These are phyloP conservation scores for Fusarium tanahbumbuense DNA, from an alignment of 2,329 filamentous ascomycete genomes.

Conservation along the genomic window DNA sequence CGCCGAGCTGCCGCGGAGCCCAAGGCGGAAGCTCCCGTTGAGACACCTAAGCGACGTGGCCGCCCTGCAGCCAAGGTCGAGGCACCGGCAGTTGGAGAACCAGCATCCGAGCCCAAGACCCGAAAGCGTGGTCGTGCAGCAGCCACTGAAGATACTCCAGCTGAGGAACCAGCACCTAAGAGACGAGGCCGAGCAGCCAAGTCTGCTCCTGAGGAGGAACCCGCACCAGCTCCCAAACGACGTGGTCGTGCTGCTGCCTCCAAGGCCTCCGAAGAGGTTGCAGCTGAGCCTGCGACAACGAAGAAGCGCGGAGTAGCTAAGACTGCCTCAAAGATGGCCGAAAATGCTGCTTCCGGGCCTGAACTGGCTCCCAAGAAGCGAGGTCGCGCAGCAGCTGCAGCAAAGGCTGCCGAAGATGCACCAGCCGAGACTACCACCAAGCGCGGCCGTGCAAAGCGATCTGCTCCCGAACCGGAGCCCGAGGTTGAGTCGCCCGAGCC, in stretches of 20 bases:
- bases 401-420: conserved; percentile 1
- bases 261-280: conserved; percentile 8
- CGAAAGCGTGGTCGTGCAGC: conserved; percentile 38
- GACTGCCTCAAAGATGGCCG: conserved; percentile 1
- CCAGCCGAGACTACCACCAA: conserved; percentile 26
- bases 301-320: conserved; percentile 30
- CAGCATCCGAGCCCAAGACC: conserved; percentile 13
- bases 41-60: conserved; percentile 38
- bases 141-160: not conserved
- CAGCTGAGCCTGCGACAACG: conserved; percentile 6
- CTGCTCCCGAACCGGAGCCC: conserved; percentile 21
- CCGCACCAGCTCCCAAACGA: conserved; percentile 8
- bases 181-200: conserved; percentile 25
- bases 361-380: conserved; percentile 28
- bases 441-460: conserved; percentile 34
- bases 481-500: conserved; percentile 26
- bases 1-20: conserved; percentile 24
- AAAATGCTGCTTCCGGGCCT: conserved; percentile 10
- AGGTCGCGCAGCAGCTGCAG: conserved; percentile 12
- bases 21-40: not conserved
- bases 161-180: conserved; percentile 24
- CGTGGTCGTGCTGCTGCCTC: conserved; percentile 22
- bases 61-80: conserved; percentile 32
- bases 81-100: not conserved
- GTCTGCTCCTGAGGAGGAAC: conserved; percentile 8